phyloP scores from a whole-genome alignment of 2,329 filamentous ascomycete species.

The Phialophora expanda region DNA sequence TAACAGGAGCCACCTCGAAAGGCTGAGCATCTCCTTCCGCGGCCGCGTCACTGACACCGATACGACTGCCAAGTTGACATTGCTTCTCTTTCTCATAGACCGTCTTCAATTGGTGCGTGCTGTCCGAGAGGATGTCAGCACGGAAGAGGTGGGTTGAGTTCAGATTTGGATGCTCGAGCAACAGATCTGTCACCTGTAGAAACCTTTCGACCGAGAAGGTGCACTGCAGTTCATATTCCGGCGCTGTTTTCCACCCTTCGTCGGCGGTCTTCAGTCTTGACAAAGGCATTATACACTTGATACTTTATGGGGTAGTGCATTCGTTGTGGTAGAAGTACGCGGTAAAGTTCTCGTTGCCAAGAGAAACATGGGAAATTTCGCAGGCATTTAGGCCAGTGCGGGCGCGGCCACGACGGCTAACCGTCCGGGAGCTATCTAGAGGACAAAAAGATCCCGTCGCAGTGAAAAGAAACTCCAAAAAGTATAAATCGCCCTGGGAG shows the following conservation, averaged over 20 bases:
- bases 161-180: constrained; percentile 61
- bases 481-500: constrained; percentile 32
- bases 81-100: constrained; percentile 43
- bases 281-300: background rate
- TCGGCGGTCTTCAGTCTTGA: background rate
- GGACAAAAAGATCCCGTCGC: background rate
- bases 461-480: constrained; percentile 14
- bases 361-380: background rate
- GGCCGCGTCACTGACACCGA: background rate
- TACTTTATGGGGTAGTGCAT: background rate
- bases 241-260: constrained; percentile 20
- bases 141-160: constrained; percentile 64
- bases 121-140: constrained; percentile 65
- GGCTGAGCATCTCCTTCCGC: background rate
- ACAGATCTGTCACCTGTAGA: constrained; percentile 57
- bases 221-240: constrained; percentile 23
- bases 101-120: constrained; percentile 47
- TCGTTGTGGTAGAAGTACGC: background rate
- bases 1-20: constrained; percentile 30
- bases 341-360: background rate
- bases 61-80: constrained; percentile 12
- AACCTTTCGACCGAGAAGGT: constrained; percentile 42
- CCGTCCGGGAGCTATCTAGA: background rate
- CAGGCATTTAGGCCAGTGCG: background rate
- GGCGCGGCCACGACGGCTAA: background rate